Base-by-base conservation (phyloP, 805 yeast species). In the Debaryomyces maramus region DNA sequence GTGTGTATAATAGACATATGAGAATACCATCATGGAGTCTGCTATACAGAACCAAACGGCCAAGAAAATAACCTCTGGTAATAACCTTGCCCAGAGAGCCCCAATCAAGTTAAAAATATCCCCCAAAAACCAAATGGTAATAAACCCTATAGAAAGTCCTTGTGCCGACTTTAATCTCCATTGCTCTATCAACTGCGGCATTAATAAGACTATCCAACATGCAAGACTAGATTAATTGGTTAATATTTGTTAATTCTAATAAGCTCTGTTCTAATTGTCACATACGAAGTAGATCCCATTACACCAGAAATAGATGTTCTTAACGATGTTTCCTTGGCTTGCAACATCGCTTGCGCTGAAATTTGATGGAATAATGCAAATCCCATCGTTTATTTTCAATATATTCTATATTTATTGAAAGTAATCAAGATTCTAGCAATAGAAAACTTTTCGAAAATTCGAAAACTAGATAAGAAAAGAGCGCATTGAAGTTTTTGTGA, bases 151-250 rank as follows among this genome's bases (percentile, higher is more conserved):
- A 27, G 91, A 78, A 17, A 85, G 79, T 5, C 95, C 95, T 23
- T 84, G 90, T 3, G 88, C 86, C 13, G 81, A 74, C 53, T 85
- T 80, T 39, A 80, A 62, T 39, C 85, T 63, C 89, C 89, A 86
- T 62, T 85, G 91, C 56, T 85, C 95, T 18, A 85, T 73, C 34
- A 85, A 70, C 57, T 85, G 95, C 0, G 95, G 93, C 48, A 86
- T 63, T 42, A 85, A 71, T 29, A 85, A 62, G 10, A 85, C 89
- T 9, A 86, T 73, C 89, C 90, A 86, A 58, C 91, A 83, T 0
- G 91, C 88, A 30, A 85, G 70, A 22, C 81, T 73, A 46, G 36
- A 32, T 27, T 15, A 7, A 40, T 36, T 38, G 31, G 43, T 42
- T 20, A 22, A 41, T 41, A 39, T 35, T 20, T 26, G 27, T 27